These are phyloP conservation scores for Diaporthe sp. DNA, from an alignment of 2,329 filamentous ascomycete species.

Conservation along the genomic window DNA sequence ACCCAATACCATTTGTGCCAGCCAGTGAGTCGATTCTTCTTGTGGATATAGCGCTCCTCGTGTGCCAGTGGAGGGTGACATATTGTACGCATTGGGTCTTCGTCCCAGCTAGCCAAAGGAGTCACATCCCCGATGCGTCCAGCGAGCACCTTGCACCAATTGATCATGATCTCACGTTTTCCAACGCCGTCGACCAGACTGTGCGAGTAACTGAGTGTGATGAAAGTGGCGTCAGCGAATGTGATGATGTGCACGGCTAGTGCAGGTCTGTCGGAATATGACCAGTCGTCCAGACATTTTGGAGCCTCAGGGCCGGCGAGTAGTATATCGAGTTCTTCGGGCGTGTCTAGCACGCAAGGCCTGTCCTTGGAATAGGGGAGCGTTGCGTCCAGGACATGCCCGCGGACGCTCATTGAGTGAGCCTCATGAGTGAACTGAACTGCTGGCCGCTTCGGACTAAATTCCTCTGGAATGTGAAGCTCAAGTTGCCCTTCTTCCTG, in stretches of 20 bases:
- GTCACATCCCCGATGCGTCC: slow-evolving; percentile 53
- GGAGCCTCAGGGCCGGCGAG: slow-evolving; percentile 41
- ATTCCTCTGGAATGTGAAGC: slow-evolving; percentile 45
- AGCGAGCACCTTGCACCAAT: slow-evolving; percentile 58
- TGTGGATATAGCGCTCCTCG: slow-evolving; percentile 42
- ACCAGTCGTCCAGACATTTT: slow-evolving; percentile 50
- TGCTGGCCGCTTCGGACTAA: slow-evolving; percentile 47
- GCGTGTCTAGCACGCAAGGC: slow-evolving; percentile 43
- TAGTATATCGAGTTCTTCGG: slow-evolving; percentile 40
- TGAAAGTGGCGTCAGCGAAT: slow-evolving; percentile 60
- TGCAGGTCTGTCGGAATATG: slow-evolving; percentile 54
- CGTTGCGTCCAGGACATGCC: slow-evolving; percentile 52
- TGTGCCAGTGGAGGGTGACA: neutral
- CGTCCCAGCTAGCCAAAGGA: slow-evolving; percentile 44
- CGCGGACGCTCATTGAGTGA: slow-evolving; percentile 47
- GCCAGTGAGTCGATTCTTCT: slow-evolving; percentile 40
- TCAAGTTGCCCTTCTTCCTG: slow-evolving; percentile 42
- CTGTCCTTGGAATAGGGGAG: slow-evolving; percentile 46
- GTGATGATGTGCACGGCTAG: slow-evolving; percentile 58
- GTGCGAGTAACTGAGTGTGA: slow-evolving; percentile 58
- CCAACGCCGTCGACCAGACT: slow-evolving; percentile 59
- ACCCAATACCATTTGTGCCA: slow-evolving; percentile 24
- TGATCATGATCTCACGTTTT: slow-evolving; percentile 51
- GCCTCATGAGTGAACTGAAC: slow-evolving; percentile 51
- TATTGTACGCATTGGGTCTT: slow-evolving; percentile 47